These are phyloP conservation scores for Orbilia blumenaviensis DNA, from an alignment of 2,329 filamentous ascomycete genomes.

Conservation along the genomic window DNA sequence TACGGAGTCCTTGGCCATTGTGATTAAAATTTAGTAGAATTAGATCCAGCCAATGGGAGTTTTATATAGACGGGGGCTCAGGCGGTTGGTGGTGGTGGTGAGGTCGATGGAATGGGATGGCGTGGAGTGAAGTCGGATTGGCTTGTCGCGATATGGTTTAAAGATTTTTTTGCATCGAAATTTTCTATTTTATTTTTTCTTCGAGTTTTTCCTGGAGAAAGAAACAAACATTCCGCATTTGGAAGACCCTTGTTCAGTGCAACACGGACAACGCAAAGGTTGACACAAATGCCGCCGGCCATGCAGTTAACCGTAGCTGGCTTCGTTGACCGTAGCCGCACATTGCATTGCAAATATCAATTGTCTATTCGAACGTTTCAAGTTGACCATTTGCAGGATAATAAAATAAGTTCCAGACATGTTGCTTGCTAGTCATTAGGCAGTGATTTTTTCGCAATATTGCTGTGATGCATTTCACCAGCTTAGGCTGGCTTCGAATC, in stretches of 20 bases:
- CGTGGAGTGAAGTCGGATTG: conserved; percentile 21
- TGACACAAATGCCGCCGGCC: not conserved
- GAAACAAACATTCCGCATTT: conserved; percentile 32
- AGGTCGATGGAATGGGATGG: conserved; percentile 38
- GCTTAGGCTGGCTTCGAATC: not conserved
- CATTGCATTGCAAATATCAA: too few species aligned
- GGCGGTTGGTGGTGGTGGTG: conserved; percentile 27
- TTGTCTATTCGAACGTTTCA: too few species aligned
- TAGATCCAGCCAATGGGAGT: conserved; percentile 24
- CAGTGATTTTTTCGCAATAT: too few species aligned
- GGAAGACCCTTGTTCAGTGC: conserved; percentile 1
- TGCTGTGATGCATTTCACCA: too few species aligned
- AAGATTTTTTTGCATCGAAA: conserved; percentile 19
- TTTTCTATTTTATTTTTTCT: conserved; percentile 35
- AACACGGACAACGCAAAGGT: conserved; percentile 34
- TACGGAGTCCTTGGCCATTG: conserved; percentile 55
- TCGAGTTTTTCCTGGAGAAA: not conserved
- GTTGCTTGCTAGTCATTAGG: not conserved
- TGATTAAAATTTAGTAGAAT: not conserved
- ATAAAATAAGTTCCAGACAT: too few species aligned
- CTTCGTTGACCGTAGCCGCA: too few species aligned
- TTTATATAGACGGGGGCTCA: not conserved
- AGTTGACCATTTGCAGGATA: too few species aligned
- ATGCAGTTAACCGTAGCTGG: not conserved
- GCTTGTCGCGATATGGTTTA: conserved; percentile 37